Percentiles rank a stretch among this genome's conserved stretches.
Evolutionary conservation across 345 rosid species (phyloP).

Genomic region (Linum tenue): DNA sequence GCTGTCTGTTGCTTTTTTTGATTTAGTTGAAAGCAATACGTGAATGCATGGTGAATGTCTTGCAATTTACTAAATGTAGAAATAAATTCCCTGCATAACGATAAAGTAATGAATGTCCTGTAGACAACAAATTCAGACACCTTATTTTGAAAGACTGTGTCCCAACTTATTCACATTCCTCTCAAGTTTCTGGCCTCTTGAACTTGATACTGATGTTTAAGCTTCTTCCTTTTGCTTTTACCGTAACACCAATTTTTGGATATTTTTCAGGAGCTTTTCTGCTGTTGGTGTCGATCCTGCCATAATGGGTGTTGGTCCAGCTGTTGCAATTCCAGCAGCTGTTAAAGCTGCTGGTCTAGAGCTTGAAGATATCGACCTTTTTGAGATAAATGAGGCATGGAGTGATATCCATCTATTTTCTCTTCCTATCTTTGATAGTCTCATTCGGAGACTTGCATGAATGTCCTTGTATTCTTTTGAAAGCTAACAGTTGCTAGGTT

Average conservation of each 20-base stretch:
- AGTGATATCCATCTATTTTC: background rate
- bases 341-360: constrained; percentile 69
- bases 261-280: constrained; percentile 68
- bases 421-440: background rate
- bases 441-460: background rate
- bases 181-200: background rate
- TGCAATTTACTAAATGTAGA: too few relatives aligned
- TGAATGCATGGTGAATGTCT: background rate
- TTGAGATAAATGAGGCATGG: constrained; percentile 87
- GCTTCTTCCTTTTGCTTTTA: background rate
- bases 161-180: background rate
- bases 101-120: background rate
- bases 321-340: constrained; percentile 88
- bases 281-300: constrained; percentile 95
- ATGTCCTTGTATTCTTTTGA: background rate
- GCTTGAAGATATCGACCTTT: constrained; percentile 58
- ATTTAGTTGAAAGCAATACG: background rate
- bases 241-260: too few relatives aligned
- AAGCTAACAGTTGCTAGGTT: constrained; percentile 4
- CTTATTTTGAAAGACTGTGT: background rate
- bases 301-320: constrained; percentile 94
- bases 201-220: background rate
- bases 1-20: background rate
- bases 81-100: too few relatives aligned
- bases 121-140: background rate